These are phyloP conservation scores for Penicillium brevicompactum DNA, from an alignment of 2,329 filamentous ascomycete species.

Conservation along the genomic window DNA sequence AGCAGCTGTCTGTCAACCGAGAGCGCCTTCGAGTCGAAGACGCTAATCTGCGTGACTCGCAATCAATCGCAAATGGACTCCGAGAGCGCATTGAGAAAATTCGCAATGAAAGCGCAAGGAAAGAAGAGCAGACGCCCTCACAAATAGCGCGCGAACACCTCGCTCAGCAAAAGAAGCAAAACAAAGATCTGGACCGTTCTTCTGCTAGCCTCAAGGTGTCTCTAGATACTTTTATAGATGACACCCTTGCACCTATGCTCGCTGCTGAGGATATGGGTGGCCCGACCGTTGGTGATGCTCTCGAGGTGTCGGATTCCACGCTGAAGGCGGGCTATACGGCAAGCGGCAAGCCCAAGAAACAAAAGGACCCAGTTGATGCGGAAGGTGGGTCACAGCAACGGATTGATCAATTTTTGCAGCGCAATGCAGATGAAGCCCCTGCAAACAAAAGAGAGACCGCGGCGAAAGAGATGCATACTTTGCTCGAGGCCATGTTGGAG, in stretches of 20 bases:
- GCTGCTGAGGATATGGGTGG: conserved; percentile 83
- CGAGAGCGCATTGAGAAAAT: conserved; percentile 62
- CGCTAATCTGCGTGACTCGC: conserved; percentile 50
- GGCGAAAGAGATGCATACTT: conserved; percentile 48
- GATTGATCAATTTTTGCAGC: conserved; percentile 55
- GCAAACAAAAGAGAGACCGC: conserved; percentile 52
- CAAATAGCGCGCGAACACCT: conserved; percentile 66
- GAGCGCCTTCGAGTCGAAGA: conserved; percentile 49
- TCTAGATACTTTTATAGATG: conserved; percentile 71
- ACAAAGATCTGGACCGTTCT: conserved; percentile 61
- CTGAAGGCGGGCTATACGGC: conserved; percentile 57
- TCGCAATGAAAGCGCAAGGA: conserved; percentile 58
- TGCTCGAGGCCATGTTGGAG: conserved; percentile 52
- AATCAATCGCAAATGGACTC: conserved; percentile 50
- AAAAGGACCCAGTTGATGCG: conserved; percentile 30
- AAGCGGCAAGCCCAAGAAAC: conserved; percentile 51
- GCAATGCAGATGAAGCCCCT: conserved; percentile 28
- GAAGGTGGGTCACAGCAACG: conserved; percentile 46
- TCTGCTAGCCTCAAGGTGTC: conserved; percentile 63
- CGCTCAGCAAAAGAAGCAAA: conserved; percentile 61
- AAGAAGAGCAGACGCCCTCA: conserved; percentile 60
- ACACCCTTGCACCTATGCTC: conserved; percentile 71
- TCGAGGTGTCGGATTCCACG: conserved; percentile 62
- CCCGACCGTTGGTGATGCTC: conserved; percentile 74
- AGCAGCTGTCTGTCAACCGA: conserved; percentile 43